These are phyloP conservation scores for Arthrobotrys sphaeroides DNA, from an alignment of 2,329 filamentous ascomycete genomes.

Conservation along the genomic window DNA sequence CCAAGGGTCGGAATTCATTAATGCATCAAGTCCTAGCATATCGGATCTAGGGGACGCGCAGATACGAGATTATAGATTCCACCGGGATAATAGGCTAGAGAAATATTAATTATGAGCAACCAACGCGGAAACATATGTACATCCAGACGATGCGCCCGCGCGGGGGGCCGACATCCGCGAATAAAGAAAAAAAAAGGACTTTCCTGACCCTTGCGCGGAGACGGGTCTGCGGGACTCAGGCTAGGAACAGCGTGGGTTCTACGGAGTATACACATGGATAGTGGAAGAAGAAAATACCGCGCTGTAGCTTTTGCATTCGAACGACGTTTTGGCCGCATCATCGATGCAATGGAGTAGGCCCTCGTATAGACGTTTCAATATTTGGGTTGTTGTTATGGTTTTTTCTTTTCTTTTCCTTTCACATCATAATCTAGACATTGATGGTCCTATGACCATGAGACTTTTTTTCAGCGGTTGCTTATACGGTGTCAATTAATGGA, in stretches of 20 bases:
- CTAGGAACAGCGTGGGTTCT: background rate
- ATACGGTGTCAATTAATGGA: too few species aligned
- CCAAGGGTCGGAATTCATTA: background rate
- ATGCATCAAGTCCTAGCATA: background rate
- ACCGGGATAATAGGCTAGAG: background rate
- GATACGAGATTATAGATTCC: constrained; percentile 5
- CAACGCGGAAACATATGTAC: constrained; percentile 13
- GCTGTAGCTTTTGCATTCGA: too few species aligned
- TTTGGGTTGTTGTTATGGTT: background rate
- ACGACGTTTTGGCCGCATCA: background rate
- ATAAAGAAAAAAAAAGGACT: background rate
- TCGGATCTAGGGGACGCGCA: constrained; percentile 14
- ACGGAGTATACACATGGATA: background rate
- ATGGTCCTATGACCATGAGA: too few species aligned
- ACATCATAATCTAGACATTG: too few species aligned
- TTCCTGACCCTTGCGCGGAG: background rate
- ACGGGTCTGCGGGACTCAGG: constrained; percentile 4
- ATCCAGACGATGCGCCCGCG: background rate
- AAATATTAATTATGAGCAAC: constrained; percentile 9
- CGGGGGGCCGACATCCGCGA: constrained; percentile 2
- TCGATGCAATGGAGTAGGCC: background rate
- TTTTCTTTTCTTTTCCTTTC: background rate
- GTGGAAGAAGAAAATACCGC: background rate
- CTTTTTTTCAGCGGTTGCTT: too few species aligned
- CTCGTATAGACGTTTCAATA: constrained; percentile 38